These are phyloP conservation scores for Cantharellus anzutake DNA, from an alignment of 768 basidiomycete genomes.

Conservation along the genomic window DNA sequence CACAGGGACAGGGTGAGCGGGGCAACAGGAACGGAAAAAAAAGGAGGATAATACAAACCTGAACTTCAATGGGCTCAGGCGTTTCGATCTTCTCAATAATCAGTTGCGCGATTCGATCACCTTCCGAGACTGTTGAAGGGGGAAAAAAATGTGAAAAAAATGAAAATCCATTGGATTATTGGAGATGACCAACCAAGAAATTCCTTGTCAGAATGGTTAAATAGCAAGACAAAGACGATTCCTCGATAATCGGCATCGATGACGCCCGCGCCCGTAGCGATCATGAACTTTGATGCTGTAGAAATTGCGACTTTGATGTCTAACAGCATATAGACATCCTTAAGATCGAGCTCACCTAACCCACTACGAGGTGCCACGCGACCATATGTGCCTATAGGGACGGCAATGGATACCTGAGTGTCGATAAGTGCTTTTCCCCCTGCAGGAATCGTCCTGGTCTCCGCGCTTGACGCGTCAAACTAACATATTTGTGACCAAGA, in stretches of 20 bases:
- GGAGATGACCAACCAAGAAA: slow-evolving; percentile 42
- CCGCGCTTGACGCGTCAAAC: slow-evolving; percentile 38
- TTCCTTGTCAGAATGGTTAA: slow-evolving; percentile 79
- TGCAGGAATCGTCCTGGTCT: slow-evolving; percentile 66
- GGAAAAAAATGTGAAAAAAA: too few relatives aligned
- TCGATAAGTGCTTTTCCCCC: slow-evolving; percentile 82
- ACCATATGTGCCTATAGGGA: slow-evolving; percentile 86
- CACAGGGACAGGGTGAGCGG: neutral
- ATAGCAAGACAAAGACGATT: slow-evolving; percentile 73
- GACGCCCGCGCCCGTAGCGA: slow-evolving; percentile 94
- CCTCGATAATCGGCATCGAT: slow-evolving; percentile 96
- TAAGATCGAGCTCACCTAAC: slow-evolving; percentile 39
- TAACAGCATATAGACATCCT: neutral
- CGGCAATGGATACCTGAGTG: slow-evolving; percentile 83
- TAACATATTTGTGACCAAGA: neutral
- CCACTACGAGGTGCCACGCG: slow-evolving; percentile 93
- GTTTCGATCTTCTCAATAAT: slow-evolving; percentile 82
- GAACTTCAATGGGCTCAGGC: slow-evolving; percentile 70
- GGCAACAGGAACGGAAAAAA: slow-evolving; percentile 1
- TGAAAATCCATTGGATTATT: too few relatives aligned
- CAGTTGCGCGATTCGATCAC: slow-evolving; percentile 91
- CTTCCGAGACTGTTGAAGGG: slow-evolving; percentile 49
- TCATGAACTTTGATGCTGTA: slow-evolving; percentile 89
- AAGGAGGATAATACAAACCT: slow-evolving; percentile 28
- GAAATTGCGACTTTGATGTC: neutral